Evolutionary conservation across 768 basidiomycete species (phyloP).

Genomic region (Leccinum broughii): DNA sequence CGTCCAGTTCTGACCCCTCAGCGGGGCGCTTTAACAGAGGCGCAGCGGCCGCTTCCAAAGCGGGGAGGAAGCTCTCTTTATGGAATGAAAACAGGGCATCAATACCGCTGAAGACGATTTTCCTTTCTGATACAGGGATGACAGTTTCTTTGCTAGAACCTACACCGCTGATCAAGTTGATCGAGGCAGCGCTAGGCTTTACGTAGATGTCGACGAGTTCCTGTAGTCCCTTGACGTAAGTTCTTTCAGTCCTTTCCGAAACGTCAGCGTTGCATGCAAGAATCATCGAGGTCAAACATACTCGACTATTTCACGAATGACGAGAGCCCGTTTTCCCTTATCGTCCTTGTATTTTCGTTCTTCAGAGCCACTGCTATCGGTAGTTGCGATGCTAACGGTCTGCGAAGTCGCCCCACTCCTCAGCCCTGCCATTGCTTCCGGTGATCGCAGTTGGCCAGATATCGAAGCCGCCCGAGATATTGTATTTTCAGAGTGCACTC

Average conservation of each 20-base stretch:
- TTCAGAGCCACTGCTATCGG: conserved; percentile 72
- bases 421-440: conserved; percentile 60
- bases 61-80: conserved; percentile 88
- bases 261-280: conserved; percentile 10
- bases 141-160: conserved; percentile 79
- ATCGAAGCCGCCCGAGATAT: conserved; percentile 51
- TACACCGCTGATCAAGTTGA: conserved; percentile 68
- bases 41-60: conserved; percentile 75
- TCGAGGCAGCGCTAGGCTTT: conserved; percentile 72
- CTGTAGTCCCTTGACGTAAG: conserved; percentile 91
- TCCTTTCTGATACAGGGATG: conserved; percentile 82
- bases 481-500: conserved; percentile 44
- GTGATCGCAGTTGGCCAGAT: conserved; percentile 60
- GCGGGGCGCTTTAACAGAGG: conserved; percentile 57
- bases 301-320: conserved; percentile 91
- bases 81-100: conserved; percentile 93
- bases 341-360: conserved; percentile 94
- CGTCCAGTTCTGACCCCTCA: conserved; percentile 53
- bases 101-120: conserved; percentile 87
- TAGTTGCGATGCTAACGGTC: conserved; percentile 72
- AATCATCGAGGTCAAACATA: conserved; percentile 40
- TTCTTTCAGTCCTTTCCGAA: conserved; percentile 79
- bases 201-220: conserved; percentile 96
- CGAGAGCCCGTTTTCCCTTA: conserved; percentile 75
- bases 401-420: conserved; percentile 61